Percentiles rank a stretch among this genome's conserved stretches.
These are phyloP conservation scores for Aureoboletus auriporus DNA, from an alignment of 768 basidiomycete species.

Conservation along the genomic window DNA sequence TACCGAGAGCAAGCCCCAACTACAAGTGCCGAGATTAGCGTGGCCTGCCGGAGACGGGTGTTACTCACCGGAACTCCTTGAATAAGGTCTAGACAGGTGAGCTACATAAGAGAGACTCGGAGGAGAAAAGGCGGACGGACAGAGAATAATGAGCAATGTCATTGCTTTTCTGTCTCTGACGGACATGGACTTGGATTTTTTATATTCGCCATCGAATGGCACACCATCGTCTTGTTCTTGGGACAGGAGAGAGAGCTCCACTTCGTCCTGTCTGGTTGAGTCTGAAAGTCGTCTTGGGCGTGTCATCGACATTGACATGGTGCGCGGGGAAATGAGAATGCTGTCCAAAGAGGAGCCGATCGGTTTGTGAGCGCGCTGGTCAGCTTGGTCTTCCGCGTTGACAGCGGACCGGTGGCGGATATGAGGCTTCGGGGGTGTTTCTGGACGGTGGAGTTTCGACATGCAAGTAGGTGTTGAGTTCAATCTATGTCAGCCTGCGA, in stretches of 20 bases:
- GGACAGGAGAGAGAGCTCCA: slow-evolving; percentile 56
- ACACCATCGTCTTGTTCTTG: slow-evolving; percentile 44
- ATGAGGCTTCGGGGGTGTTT: slow-evolving; percentile 26
- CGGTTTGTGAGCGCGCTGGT: slow-evolving; percentile 37
- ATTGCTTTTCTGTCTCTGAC: slow-evolving; percentile 81
- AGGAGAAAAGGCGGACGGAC: slow-evolving; percentile 46
- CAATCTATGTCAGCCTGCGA: slow-evolving; percentile 2
- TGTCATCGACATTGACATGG: slow-evolving; percentile 26
- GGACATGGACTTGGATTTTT: slow-evolving; percentile 51
- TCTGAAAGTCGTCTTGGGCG: slow-evolving; percentile 31
- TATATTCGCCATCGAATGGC: slow-evolving; percentile 30
- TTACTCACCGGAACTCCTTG: slow-evolving; percentile 86
- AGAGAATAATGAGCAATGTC: slow-evolving; percentile 79
- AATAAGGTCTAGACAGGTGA: slow-evolving; percentile 52
- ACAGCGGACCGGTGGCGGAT: slow-evolving; percentile 27
- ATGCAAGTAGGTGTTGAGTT: slow-evolving; percentile 10
- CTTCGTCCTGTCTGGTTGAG: slow-evolving; percentile 41
- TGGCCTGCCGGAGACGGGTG: slow-evolving; percentile 7
- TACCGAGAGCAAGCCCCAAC: slow-evolving; percentile 88
- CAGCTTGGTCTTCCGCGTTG: slow-evolving; percentile 37
- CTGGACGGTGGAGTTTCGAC: slow-evolving; percentile 21
- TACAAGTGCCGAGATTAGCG: slow-evolving; percentile 25
- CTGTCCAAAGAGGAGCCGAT: slow-evolving; percentile 56
- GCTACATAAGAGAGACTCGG: slow-evolving; percentile 5
- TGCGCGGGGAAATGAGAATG: slow-evolving; percentile 57